Percentiles rank a stretch among this genome's conserved stretches.
These are phyloP conservation scores for Lagenidium sp. DNA, from an alignment of 352 stramenopile genomes.

Conservation along the genomic window DNA sequence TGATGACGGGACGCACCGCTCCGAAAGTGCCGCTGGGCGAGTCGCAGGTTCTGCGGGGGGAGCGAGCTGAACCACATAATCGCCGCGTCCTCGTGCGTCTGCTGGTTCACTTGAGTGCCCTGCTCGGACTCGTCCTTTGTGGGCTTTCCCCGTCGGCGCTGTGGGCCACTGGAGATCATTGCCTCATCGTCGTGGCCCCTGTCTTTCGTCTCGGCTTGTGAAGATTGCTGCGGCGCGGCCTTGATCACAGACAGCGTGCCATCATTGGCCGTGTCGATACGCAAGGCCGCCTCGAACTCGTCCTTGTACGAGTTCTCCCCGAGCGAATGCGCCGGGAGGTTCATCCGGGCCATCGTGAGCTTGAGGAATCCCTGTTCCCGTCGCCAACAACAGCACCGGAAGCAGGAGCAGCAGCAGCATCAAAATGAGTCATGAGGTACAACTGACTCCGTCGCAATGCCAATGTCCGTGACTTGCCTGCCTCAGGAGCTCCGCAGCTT, in stretches of 20 bases:
- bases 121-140: too few relatives aligned
- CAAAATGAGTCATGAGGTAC: neutral
- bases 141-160: too few relatives aligned
- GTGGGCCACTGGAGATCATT: too few relatives aligned
- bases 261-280: slow-evolving; percentile 8
- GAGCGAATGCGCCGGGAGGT: slow-evolving; percentile 34
- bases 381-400: too few relatives aligned
- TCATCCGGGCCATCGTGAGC: slow-evolving; percentile 46
- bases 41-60: slow-evolving; percentile 45
- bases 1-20: slow-evolving; percentile 22
- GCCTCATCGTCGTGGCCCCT: too few relatives aligned
- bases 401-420: too few relatives aligned
- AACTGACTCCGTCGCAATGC: too few relatives aligned
- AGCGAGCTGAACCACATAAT: slow-evolving; percentile 76
- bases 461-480: slow-evolving; percentile 25
- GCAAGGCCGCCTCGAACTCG: slow-evolving; percentile 32
- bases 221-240: neutral
- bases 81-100: slow-evolving; percentile 9
- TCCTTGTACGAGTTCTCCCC: slow-evolving; percentile 59
- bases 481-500: slow-evolving; percentile 36
- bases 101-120: too few relatives aligned
- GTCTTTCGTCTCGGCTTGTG: neutral
- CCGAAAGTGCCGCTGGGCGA: slow-evolving; percentile 50
- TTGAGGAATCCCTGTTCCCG: slow-evolving; percentile 74
- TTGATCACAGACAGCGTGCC: slow-evolving; percentile 5